A percentile compares a stretch with the other conserved stretches of the same genome.
Conservation (phyloP, 352 stramenopile species). For the Globisporangium heterothallicum region DNA sequence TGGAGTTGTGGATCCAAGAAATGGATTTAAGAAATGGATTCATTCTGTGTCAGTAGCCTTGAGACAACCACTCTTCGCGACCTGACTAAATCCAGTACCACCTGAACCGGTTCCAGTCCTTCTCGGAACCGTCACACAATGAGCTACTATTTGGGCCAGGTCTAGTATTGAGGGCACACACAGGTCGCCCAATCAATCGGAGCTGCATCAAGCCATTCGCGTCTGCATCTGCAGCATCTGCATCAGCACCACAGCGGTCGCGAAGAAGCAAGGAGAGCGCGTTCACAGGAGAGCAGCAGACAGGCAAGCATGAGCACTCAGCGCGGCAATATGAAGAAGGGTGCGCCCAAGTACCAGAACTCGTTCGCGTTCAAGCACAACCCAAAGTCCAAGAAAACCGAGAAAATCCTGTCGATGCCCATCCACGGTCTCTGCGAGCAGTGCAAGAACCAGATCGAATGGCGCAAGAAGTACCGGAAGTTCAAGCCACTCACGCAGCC, state of each 20-base stretch:
- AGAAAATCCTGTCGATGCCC: constrained; percentile 87
- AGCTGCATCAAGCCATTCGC: neutral
- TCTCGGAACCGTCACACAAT: too few species aligned
- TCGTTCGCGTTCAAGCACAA: constrained; percentile 98
- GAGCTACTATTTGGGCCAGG: neutral
- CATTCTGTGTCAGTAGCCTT: constrained; percentile 4
- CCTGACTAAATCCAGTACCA: too few species aligned
- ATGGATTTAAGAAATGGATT: constrained; percentile 10
- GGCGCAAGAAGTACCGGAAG: constrained; percentile 99
- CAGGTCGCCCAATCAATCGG: constrained; percentile 11
- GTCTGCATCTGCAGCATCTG: neutral
- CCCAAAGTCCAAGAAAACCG: constrained; percentile 97
- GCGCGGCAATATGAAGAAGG: constrained; percentile 81
- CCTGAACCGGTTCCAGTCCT: too few species aligned
- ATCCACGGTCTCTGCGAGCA: constrained; percentile 92
- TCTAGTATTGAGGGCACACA: neutral
- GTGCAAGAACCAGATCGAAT: constrained; percentile 96
- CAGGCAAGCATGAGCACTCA: constrained; percentile 69
- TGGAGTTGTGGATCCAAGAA: too few species aligned
- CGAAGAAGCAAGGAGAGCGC: neutral
- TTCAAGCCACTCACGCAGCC: constrained; percentile 96
- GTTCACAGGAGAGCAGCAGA: constrained; percentile 1
- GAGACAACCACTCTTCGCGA: too few species aligned
- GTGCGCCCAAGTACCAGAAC: constrained; percentile 95
- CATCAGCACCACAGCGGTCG: neutral